Base-by-base conservation (phyloP, 2,329 filamentous ascomycete genomes). In the Aspergillus novofumigatus region DNA sequence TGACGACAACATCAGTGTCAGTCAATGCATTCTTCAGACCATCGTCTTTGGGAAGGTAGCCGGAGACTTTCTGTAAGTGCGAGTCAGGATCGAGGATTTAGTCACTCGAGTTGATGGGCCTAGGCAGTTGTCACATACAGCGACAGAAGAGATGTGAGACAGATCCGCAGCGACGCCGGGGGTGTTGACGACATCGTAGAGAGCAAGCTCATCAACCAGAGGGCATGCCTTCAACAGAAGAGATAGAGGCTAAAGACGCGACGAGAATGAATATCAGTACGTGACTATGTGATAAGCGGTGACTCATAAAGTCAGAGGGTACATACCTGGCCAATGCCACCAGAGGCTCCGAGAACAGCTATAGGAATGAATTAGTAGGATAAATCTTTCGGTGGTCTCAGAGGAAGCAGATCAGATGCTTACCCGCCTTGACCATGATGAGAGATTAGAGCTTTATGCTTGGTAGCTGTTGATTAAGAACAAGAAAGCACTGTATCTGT, bases 181-280 rank as follows among this genome's bases (percentile, higher is more conserved):
- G 52, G 92, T 95, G 85, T 97, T 97, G 78, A 97, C 93, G 66
- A 99, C 92, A 96, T 99, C 94, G 83, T 97, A 99, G 69, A 99
- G 90, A 60, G 92, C 84, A 70, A 99, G 90, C 82, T 97, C 91
- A 71, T 93, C 89, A 71, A 99, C 83, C 72, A 91, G 86, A 64
- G 92, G 89, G 73, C 83, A 90, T 66, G 89, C 86, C 86, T 99
- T 99, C 75, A 97, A 85, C 69, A 99, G 89, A 67, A 99, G 90
- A 65, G 94, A 99, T 71, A 99, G 85, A 67, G 94, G 94, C 92
- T 97, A 73, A 57, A 51, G 9, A 55, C 9, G 42, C 54, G 14
- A 29, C 3, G 25, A 50, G 47, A 32, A 49, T 50, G 42, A 53
- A 49, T 20, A 49, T 53, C 49, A 50, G 55, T 50, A 51, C 50